Percentiles rank a stretch among this genome's conserved stretches.
Conservation (phyloP, 768 basidiomycete species). For the Suillus spraguei region DNA sequence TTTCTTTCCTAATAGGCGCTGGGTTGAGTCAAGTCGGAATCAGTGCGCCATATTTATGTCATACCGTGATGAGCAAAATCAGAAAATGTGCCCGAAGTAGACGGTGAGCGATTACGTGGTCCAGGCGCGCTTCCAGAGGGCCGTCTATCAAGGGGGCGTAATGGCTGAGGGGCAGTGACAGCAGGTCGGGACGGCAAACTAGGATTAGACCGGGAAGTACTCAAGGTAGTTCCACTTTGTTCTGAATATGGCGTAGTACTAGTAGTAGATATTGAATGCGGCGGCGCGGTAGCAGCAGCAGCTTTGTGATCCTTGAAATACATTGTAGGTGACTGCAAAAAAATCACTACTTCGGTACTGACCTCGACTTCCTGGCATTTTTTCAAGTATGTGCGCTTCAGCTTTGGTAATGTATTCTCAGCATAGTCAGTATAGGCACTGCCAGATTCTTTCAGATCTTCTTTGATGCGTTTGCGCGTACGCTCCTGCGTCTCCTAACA, state of each 20-base stretch:
- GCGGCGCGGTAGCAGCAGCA: conserved; percentile 39
- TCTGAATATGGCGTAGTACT: conserved; percentile 33
- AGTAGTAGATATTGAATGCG: conserved; percentile 26
- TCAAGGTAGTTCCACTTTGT: conserved; percentile 29
- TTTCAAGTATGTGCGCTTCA: conserved; percentile 79
- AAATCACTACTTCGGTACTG: conserved; percentile 17
- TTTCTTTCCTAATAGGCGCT: conserved; percentile 62
- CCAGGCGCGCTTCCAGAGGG: conserved; percentile 61
- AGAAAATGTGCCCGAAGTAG: conserved; percentile 78
- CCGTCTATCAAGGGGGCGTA: conserved; percentile 73
- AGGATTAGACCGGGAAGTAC: conserved; percentile 47
- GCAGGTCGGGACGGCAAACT: conserved; percentile 50
- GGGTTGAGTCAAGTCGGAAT: conserved; percentile 1
- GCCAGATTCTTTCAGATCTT: conserved; percentile 84
- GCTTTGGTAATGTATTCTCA: conserved; percentile 75
- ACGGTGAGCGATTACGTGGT: conserved; percentile 74
- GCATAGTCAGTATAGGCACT: conserved; percentile 79
- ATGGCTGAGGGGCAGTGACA: conserved; percentile 72
- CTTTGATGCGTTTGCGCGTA: conserved; percentile 89
- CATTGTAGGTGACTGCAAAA: conserved; percentile 11
- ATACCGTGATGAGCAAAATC: conserved; percentile 87
- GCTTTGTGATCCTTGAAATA: conserved; percentile 64
- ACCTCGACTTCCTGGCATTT: conserved; percentile 92
- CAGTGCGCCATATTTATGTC: conserved; percentile 13
- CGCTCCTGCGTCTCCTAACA: conserved; percentile 85